Evolutionary conservation across 2,329 filamentous ascomycete species (phyloP), one percentile per base, ranked within the genome.

Genomic region (Fusarium sp.): DNA sequence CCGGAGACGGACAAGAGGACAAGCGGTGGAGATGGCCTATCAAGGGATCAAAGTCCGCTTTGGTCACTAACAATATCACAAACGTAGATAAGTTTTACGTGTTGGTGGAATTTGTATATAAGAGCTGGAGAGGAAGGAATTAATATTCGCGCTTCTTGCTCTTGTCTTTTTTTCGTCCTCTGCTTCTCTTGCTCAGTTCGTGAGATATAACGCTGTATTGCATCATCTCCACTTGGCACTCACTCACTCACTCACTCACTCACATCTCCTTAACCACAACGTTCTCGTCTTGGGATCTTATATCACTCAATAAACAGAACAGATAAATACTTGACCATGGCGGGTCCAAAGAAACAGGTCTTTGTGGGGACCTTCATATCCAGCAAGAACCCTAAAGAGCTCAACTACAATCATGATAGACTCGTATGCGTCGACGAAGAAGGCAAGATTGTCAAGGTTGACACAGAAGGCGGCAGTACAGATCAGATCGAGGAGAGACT

Each of bases 361-460:
- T 85, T 87, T 68, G 73, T 84, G 37, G 87, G 87, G 60, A 84
- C 82, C 0, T 88, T 88, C 69, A 78, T 88, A 57, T 84, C 88
- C 75, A 82, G 82, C 75, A 83, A 80, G 65, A 78, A 75, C 15
- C 80, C 82, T 5, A 78, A 80, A 57, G 76, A 83, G 71, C 79
- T 89, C 17, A 79, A 85, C 49, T 85, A 85, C 64, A 72, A 87
- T 11, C 83, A 87, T 71, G 73, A 83, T 50, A 77, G 84, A 1
- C 83, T 82, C 3, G 74, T 88, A 13, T 84, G 79, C 33, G 85
- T 88, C n/a, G 82, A 86, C 53, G 68, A 62, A 5, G 57, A 74
- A 0, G 87, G 87, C 49, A 82, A 75, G 50, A 88, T 89, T 62
- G 81, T 81, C 43, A 83, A 81, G 11, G 70, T 88, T 33, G 79